Base-by-base conservation (phyloP, 1,284 basidiomycete species). In the Rhodotorula mucilaginosa region DNA sequence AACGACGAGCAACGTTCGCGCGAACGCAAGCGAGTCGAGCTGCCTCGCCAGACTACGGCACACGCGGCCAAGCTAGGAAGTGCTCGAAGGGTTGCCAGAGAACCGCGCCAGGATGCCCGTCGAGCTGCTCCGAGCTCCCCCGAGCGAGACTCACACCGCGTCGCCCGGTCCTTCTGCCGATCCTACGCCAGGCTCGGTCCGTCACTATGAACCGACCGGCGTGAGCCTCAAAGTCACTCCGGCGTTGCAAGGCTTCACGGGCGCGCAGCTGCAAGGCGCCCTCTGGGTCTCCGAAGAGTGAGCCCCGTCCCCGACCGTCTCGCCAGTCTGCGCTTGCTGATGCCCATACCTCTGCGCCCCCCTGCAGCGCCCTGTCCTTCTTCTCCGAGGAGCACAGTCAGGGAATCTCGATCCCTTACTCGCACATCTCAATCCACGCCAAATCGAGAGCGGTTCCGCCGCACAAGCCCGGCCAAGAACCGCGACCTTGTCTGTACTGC, bases 381-480 rank as follows among this genome's bases (percentile, higher is more conserved):
- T 56, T 26, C 26, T 56, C 54, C 8, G n/a, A 29, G 26, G 13
- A 56, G 29, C n/a, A 56, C 3, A 5, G 5, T 18, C 23, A 29
- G 26, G 54, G 54, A 2, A 12, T 56, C 12, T 29, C 54, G 16
- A 56, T 56, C 54, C 54, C 54, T 16, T 56, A 29, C 54, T 56
- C 54, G 54, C 54, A 56, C 54, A 56, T 56, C 26, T 56, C 54
- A 29, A 56, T 56, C 54, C 54, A 56, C 29, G 54, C 54, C n/a
- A 56, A 56, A 56, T n/a, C 54, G 26, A 56, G 31, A 29, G 54
- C 23, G 16, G 26, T 26, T 13, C 54, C 12, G 18, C 49, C 49
- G 19, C 23, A 18, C 13, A 10, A 7, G 2, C n/a, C 26, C 54
- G 26, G 26, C 26, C 16, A 56, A n/a, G 26, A 56, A n/a, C n/a